phyloP scores from a whole-genome alignment of 768 basidiomycete genomes.

The Macrolepiota fuliginosa region DNA sequence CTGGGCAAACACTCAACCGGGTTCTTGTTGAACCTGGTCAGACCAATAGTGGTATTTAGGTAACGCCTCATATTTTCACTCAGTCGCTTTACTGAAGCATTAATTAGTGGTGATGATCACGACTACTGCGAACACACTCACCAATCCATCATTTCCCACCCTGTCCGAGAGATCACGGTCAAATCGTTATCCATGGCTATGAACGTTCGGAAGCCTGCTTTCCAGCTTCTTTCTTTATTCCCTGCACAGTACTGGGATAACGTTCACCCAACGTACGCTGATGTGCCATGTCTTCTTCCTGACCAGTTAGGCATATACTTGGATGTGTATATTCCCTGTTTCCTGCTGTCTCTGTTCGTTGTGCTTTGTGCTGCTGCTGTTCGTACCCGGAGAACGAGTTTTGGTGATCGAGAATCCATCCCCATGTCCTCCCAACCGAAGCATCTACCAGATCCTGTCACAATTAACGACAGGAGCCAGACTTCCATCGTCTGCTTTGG shows the following conservation, averaged over 20 bases:
- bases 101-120: slow-evolving; percentile 84
- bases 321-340: slow-evolving; percentile 65
- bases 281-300: slow-evolving; percentile 76
- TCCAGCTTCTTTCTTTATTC: slow-evolving; percentile 82
- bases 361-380: slow-evolving; percentile 22
- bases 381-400: slow-evolving; percentile 23
- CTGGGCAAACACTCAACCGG: slow-evolving; percentile 64
- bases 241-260: slow-evolving; percentile 15
- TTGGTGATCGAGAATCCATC: slow-evolving; percentile 13
- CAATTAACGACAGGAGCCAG: neutral
- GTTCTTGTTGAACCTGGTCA: slow-evolving; percentile 62
- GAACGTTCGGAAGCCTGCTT: slow-evolving; percentile 82
- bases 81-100: slow-evolving; percentile 12
- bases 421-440: neutral
- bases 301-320: slow-evolving; percentile 82
- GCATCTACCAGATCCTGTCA: slow-evolving; percentile 7
- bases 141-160: slow-evolving; percentile 32
- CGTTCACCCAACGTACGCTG: slow-evolving; percentile 36
- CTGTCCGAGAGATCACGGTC: slow-evolving; percentile 73
- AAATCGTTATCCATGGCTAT: slow-evolving; percentile 91
- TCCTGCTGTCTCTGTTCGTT: slow-evolving; percentile 54
- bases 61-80: slow-evolving; percentile 25
- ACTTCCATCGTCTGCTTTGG: slow-evolving; percentile 6
- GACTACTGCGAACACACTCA: slow-evolving; percentile 83
- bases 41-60: slow-evolving; percentile 77